Conservation (phyloP, 176 grass and related monocot genomes). For the Aegilops tauschii region DNA sequence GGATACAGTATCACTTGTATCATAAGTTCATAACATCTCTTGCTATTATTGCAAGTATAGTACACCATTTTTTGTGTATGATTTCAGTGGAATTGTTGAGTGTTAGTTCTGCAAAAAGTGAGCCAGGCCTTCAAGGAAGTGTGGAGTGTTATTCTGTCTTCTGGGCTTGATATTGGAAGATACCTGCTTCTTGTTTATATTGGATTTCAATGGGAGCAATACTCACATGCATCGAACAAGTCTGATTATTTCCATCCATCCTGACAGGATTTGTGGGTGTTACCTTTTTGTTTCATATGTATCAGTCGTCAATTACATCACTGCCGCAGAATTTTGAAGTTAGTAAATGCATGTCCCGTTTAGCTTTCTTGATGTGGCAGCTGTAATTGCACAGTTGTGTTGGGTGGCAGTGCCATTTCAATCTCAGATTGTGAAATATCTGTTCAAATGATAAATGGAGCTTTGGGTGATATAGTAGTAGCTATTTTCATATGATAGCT, state of each 20-base stretch:
- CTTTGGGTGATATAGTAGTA: background rate
- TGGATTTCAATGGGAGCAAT: slow-evolving; percentile 7
- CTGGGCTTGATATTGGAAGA: slow-evolving; percentile 18
- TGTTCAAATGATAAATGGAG: background rate
- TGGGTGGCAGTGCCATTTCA: background rate
- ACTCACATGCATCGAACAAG: background rate
- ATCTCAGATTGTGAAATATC: background rate
- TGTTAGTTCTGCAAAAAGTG: background rate
- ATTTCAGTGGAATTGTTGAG: slow-evolving; percentile 34
- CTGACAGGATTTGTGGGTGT: background rate
- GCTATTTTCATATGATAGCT: background rate
- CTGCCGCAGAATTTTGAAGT: slow-evolving; percentile 1
- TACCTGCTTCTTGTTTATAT: background rate
- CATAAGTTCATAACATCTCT: slow-evolving; percentile 23
- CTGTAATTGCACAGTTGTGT: background rate
- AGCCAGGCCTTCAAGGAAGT: slow-evolving; percentile 14
- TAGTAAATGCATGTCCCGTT: background rate
- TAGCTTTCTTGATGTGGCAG: slow-evolving; percentile 9
- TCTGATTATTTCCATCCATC: slow-evolving; percentile 7
- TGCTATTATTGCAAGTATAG: slow-evolving; percentile 25
- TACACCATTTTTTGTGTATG: slow-evolving; percentile 5
- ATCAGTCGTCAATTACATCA: background rate
- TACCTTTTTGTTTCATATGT: slow-evolving; percentile 3
- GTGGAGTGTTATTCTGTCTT: slow-evolving; percentile 5
- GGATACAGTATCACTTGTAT: slow-evolving; percentile 19